A percentile compares a stretch with the other conserved stretches of the same genome.
Evolutionary conservation across 345 rosid genomes (phyloP).

Genomic region (Pseudoturritis turrita): DNA sequence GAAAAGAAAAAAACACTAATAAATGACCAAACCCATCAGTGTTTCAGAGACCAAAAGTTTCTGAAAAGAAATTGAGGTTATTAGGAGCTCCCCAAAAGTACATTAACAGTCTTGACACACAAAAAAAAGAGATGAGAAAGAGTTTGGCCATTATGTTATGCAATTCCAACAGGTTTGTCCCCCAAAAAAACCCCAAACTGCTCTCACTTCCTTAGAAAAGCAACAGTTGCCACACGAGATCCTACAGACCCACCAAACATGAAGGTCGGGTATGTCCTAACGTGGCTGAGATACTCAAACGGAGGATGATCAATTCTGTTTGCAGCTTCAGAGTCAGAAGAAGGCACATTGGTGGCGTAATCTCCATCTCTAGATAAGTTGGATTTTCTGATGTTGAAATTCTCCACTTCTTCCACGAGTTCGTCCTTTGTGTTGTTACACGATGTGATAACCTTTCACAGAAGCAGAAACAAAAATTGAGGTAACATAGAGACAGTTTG

Average conservation of each 20-base stretch:
- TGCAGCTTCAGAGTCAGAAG: slow-evolving; percentile 36
- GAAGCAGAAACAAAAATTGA: background rate
- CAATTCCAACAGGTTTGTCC: background rate
- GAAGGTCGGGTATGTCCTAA: slow-evolving; percentile 82
- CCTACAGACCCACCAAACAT: slow-evolving; percentile 84
- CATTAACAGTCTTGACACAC: slow-evolving; percentile 4
- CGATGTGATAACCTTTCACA: slow-evolving; percentile 72
- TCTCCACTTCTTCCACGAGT: slow-evolving; percentile 68
- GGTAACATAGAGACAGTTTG: background rate
- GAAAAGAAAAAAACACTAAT: background rate
- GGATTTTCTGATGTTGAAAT: slow-evolving; percentile 49
- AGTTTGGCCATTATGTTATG: background rate
- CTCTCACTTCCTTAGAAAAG: slow-evolving; percentile 62
- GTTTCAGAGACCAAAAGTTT: background rate
- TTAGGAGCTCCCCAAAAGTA: slow-evolving; percentile 5
- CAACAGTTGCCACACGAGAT: slow-evolving; percentile 92
- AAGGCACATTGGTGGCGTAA: slow-evolving; percentile 24
- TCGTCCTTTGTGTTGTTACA: slow-evolving; percentile 90
- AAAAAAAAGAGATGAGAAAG: background rate
- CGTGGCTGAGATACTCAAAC: slow-evolving; percentile 69
- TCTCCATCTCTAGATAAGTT: slow-evolving; percentile 31
- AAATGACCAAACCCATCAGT: slow-evolving; percentile 1
- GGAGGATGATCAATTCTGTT: slow-evolving; percentile 31
- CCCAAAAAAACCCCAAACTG: background rate
- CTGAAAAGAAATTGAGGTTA: background rate